Percentiles rank a stretch among this genome's conserved stretches.
These are phyloP conservation scores for Oryza officinalis DNA, from an alignment of 176 grass and related monocot species.

Conservation along the genomic window DNA sequence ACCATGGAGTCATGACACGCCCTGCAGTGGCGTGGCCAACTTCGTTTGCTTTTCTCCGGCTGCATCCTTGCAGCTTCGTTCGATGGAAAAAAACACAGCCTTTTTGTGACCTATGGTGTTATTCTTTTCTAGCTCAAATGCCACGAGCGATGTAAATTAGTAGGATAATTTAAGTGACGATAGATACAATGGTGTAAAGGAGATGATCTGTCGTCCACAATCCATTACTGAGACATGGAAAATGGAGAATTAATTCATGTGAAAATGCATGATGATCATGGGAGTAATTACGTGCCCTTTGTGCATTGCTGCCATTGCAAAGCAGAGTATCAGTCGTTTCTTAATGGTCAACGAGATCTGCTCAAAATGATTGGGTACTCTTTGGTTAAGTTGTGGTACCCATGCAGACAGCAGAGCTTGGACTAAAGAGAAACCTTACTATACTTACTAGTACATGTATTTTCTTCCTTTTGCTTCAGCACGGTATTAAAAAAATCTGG, in stretches of 20 bases:
- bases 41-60: neutral
- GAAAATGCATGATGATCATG: neutral
- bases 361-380: neutral
- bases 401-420: neutral
- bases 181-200: neutral
- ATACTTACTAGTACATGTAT: no score
- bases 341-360: neutral
- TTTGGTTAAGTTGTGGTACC: neutral
- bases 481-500: neutral
- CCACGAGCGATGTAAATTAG: slow-evolving; percentile 33
- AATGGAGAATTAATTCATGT: neutral
- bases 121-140: slow-evolving; percentile 22
- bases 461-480: neutral
- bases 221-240: neutral
- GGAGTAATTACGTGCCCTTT: neutral
- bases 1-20: slow-evolving; percentile 37
- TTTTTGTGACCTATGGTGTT: neutral
- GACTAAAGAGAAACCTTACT: neutral
- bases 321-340: neutral
- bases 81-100: neutral
- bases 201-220: neutral
- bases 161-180: neutral
- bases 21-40: neutral
- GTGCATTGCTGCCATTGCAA: neutral
- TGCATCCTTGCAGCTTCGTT: slow-evolving; percentile 2